Evolutionary conservation across 768 basidiomycete species (phyloP).

Genomic region (Mycena filopes): DNA sequence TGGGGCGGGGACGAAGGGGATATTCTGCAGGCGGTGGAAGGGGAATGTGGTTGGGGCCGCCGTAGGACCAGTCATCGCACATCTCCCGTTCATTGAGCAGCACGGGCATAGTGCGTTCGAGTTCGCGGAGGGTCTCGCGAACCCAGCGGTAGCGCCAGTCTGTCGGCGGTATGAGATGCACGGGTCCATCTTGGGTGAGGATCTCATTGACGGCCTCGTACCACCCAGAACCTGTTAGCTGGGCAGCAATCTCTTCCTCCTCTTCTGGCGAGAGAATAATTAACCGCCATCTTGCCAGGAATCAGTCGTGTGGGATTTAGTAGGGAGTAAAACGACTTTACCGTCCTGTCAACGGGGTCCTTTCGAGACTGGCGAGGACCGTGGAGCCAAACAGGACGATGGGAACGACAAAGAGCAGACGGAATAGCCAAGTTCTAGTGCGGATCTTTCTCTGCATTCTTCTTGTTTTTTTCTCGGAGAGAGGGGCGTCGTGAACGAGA

Average conservation of each 20-base stretch:
- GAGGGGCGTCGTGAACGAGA: slow-evolving; percentile 62
- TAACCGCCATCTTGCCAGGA: slow-evolving; percentile 75
- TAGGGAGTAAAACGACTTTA: slow-evolving; percentile 38
- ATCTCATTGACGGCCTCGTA: slow-evolving; percentile 85
- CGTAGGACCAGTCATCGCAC: slow-evolving; percentile 66
- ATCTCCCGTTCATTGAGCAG: slow-evolving; percentile 69
- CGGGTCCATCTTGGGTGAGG: slow-evolving; percentile 70
- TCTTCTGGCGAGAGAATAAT: slow-evolving; percentile 93
- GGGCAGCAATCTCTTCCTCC: slow-evolving; percentile 87
- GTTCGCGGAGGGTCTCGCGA: slow-evolving; percentile 74
- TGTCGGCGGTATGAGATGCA: slow-evolving; percentile 69
- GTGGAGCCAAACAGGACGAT: slow-evolving; percentile 72
- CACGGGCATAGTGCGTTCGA: slow-evolving; percentile 80
- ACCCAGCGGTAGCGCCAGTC: slow-evolving; percentile 97
- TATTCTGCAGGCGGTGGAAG: slow-evolving; percentile 85
- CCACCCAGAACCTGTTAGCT: slow-evolving; percentile 89
- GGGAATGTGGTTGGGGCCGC: slow-evolving; percentile 61
- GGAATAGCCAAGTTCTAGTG: slow-evolving; percentile 59
- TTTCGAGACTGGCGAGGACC: slow-evolving; percentile 77
- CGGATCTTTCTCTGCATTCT: slow-evolving; percentile 60
- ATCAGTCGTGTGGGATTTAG: neutral
- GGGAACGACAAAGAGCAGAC: slow-evolving; percentile 70
- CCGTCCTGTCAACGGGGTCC: slow-evolving; percentile 89
- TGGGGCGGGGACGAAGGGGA: slow-evolving; percentile 86
- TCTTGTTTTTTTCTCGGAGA: slow-evolving; percentile 64